Evolutionary conservation across 2,329 filamentous ascomycete species (phyloP), one percentile per base, ranked within the genome.

Genomic region (Sclerotinia spermophila): DNA sequence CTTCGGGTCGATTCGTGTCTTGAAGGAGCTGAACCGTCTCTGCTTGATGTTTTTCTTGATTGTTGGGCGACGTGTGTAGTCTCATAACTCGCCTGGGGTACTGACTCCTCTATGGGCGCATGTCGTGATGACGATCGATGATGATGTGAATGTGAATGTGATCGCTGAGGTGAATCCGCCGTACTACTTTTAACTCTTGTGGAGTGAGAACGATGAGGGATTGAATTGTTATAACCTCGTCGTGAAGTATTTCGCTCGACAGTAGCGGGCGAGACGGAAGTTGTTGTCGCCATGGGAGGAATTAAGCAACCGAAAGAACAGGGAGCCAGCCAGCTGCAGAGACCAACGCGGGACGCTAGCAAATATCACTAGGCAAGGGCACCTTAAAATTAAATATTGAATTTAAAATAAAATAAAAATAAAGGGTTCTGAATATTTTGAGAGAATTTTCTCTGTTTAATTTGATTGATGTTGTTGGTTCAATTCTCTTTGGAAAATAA

Each of bases 41-140:
- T 77, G 71, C 75, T 78, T 64, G 75, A 75, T 64, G 71, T 77
- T 75, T 74, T 76, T 74, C 75, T 71, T 72, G 75, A 73, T 73
- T 73, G 71, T 70, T 77, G 74, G 68, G 87, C 86, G 82, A 92
- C 81, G 83, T 90, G 90, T 77, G 86, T 84, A 76, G 89, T 86
- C 82, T 95, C 92, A 83, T 89, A 90, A 81, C 96, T 92, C 80
- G 90, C 85, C 77, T 90, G 88, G 69, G 83, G 82, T 67, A 82
- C 76, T 58, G 82, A 75, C 70, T 86, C 82, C 73, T 84, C 82
- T 62, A 81, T 77, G n/a, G 74, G 72, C 56, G 72, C 72, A 72
- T 82, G 81, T 73, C 82, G 82, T 70, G 81, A 79, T 56, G 82
- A 82, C 38, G 82, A 82, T 58, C 74, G 73, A 42, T 76, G 75